Evolutionary conservation across 352 stramenopile genomes (phyloP).

Genomic region (Paralagenidium karlingii): DNA sequence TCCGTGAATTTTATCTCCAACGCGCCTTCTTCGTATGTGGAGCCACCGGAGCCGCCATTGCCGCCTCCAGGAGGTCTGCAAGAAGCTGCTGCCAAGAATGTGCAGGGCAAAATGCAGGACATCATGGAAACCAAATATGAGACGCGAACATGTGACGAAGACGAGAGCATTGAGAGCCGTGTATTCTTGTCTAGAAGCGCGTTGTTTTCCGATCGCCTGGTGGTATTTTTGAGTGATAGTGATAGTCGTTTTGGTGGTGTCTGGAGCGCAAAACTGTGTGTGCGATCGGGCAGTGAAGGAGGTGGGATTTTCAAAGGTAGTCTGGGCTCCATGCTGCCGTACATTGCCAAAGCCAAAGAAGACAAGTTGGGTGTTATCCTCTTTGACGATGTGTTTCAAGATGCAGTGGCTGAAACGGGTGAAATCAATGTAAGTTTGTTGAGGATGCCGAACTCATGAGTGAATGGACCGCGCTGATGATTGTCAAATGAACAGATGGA

Average conservation of each 20-base stretch:
- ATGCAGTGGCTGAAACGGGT: constrained; percentile 17
- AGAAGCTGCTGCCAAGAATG: constrained; percentile 52
- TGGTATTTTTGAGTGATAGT: constrained; percentile 54
- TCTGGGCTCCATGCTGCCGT: constrained; percentile 63
- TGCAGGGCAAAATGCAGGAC: constrained; percentile 57
- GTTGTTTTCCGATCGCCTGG: constrained; percentile 43
- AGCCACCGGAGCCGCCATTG: constrained; percentile 38
- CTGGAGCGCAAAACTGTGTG: constrained; percentile 45
- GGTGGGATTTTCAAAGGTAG: constrained; percentile 64
- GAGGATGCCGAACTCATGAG: too few species aligned
- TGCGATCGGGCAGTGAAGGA: constrained; percentile 28
- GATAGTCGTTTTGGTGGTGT: constrained; percentile 40
- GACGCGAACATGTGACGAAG: constrained; percentile 16
- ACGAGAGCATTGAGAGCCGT: constrained; percentile 37
- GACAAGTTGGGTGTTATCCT: constrained; percentile 55
- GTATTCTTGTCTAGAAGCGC: constrained; percentile 45
- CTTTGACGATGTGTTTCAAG: constrained; percentile 55
- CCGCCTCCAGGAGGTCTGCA: constrained; percentile 36
- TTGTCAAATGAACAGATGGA: constrained; percentile 21
- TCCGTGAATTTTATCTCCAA: neutral
- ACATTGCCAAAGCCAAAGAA: constrained; percentile 58
- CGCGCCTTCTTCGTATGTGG: constrained; percentile 24
- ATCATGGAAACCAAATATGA: too few species aligned
- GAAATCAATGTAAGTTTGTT: constrained; percentile 35
- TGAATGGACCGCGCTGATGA: neutral